Percentiles rank a stretch among this genome's conserved stretches.
Evolutionary conservation across 352 stramenopile genomes (phyloP).

Genomic region (Phytophthora pluvialis): DNA sequence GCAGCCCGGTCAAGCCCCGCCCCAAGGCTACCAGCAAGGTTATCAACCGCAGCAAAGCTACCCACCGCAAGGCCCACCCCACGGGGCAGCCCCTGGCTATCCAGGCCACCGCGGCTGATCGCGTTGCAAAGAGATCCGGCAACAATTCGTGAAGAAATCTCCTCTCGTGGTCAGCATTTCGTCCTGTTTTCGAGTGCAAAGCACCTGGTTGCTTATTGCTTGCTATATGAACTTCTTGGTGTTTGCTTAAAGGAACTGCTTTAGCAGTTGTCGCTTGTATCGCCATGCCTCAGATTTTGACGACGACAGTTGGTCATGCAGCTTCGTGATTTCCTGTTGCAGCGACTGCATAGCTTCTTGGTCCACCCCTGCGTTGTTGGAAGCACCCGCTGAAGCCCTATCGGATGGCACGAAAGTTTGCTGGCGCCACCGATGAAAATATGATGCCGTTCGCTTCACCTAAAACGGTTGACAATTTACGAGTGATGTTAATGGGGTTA

Average conservation of each 20-base stretch:
- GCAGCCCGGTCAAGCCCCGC: slow-evolving; percentile 25
- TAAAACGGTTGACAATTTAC: slow-evolving; percentile 9
- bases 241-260: slow-evolving; percentile 60
- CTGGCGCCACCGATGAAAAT: slow-evolving; percentile 48
- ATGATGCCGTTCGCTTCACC: slow-evolving; percentile 45
- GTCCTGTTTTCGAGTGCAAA: slow-evolving; percentile 4
- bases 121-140: background rate
- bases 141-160: background rate
- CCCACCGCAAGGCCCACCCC: slow-evolving; percentile 26
- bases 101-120: slow-evolving; percentile 51
- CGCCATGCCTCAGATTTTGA: slow-evolving; percentile 76
- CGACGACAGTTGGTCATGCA: slow-evolving; percentile 68
- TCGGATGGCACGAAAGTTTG: slow-evolving; percentile 1
- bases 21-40: slow-evolving; percentile 27
- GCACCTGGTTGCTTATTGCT: background rate
- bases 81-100: slow-evolving; percentile 32
- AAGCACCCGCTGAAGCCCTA: background rate
- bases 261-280: slow-evolving; percentile 82
- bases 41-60: background rate
- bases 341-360: slow-evolving; percentile 46
- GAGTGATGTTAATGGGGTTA: slow-evolving; percentile 7
- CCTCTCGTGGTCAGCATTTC: background rate
- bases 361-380: slow-evolving; percentile 10
- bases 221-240: background rate
- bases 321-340: slow-evolving; percentile 71